Base-by-base conservation (phyloP, 108 stramenopile genomes). In the Ochromonas danica region DNA sequence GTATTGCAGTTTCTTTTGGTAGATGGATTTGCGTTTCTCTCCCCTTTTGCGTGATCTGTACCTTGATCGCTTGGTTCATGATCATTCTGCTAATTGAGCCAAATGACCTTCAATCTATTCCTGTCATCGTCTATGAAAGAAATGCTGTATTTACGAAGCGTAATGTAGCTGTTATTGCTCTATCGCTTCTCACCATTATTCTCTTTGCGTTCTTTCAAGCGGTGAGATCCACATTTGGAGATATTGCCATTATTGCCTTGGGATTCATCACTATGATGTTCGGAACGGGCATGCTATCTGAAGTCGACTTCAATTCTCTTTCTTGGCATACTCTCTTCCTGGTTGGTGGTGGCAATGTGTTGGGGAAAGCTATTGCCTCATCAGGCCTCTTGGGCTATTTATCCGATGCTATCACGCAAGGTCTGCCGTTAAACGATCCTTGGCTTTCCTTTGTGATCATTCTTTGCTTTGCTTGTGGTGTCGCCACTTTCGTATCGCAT, bases 301-400 rank as follows among this genome's bases (percentile, higher is more conserved):
- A 78, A 22, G 67, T 84, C 14, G 85, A 86, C 78, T 81, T 86
- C 57, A 86, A 86, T 65, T 84, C 83, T 25, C 81, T 86, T 45
- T 79, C 81, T 17, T 86, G 85, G 85, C 85, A 86, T 81, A 84
- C 84, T 17, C 81, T 86, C 10, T 86, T 84, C 39, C 81, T 86
- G 28, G 83, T 86, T 14, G 85, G 85, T 0, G 85, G 85, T 1
- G 81, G 84, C 43, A 84, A 86, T 62, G 85, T 86, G n/a, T 71
- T 86, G 1, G 85, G 85, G 25, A 82, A 86, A 78, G 84, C 81
- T 35, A 51, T 82, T 51, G 61, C 72, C 3, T 79, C 75, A 22
- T 81, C 71, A 39, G 80, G 77, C 35, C 81, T 86, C 61, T 83
- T 84, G 1, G 82, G 41, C 1, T 61, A 74, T 42, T 43, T 84